Base-by-base conservation (phyloP, 345 rosid species). In the Acer campestre region DNA sequence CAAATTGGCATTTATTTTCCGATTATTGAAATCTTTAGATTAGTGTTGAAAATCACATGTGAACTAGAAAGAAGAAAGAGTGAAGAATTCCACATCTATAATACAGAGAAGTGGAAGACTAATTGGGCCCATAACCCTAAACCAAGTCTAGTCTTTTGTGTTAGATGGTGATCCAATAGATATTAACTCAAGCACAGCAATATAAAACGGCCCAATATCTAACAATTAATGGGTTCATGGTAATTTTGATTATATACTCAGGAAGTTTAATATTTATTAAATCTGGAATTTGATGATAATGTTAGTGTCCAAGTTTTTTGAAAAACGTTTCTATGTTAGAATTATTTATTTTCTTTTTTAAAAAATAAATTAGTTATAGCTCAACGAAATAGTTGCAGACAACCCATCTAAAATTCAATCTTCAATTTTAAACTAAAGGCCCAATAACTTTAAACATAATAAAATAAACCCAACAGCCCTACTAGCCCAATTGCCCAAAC, bases 1-100 rank as follows among this genome's bases (percentile, higher is more conserved):
- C n/a, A n/a, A n/a, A n/a, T n/a, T n/a, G n/a, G 3, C 49, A 29
- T 66, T 18, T 29, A 62, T 46, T 20, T 49, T 49, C 25, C 31
- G 1, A 23, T 55, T 56, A 16, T 64, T 80, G 49, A 66, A 71
- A 64, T 62, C 64, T 25, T 27, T 18, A 10, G 66, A 67, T 10
- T 1, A 8, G 17, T 23, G 23, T 53, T 53, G 63, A 18, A 59
- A 59, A 7, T 9, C 27, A 10, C 3, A 59, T n/a, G 58, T 16
- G 27, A 59, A 25, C 27, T 59, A 59, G 27, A 59, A 7, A 59
- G 27, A 59, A 59, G 63, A 59, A 59, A 59, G 25, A 59, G 3
- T 18, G 22, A 58, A 58, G 20, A 14, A 58, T 46, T 10, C 12
- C 49, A 46, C 12, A 10, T 46, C 3, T 46, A 46, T 9, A 10